A percentile compares a stretch with the other conserved stretches of the same genome.
These are phyloP conservation scores for Andrographis paniculata DNA, from an alignment of 305 asterid genomes.

Conservation along the genomic window DNA sequence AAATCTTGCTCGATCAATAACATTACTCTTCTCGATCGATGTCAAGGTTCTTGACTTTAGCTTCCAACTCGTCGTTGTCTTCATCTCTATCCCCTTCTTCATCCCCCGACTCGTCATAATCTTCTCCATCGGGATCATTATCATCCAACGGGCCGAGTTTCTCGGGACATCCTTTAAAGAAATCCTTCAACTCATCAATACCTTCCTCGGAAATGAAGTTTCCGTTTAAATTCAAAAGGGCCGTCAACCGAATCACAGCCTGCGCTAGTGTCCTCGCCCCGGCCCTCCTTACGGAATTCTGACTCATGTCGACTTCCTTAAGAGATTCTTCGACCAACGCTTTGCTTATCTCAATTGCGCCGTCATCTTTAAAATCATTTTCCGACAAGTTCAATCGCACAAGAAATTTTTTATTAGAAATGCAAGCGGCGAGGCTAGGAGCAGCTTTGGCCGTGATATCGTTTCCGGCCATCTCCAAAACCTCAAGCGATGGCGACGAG, in stretches of 20 bases:
- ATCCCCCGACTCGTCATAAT: conserved; percentile 34
- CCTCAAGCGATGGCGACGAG: conserved; percentile 35
- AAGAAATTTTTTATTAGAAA: conserved; percentile 35
- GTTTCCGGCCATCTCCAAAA: conserved; percentile 62
- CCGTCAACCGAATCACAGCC: conserved; percentile 33
- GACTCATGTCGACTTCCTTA: conserved; percentile 48
- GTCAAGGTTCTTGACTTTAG: conserved; percentile 38
- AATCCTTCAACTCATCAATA: conserved; percentile 46
- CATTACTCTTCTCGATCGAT: conserved; percentile 29
- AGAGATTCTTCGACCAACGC: conserved; percentile 39
- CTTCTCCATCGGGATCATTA: conserved; percentile 59
- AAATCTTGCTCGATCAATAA: no score
- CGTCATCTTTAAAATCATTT: conserved; percentile 57
- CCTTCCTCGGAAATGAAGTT: conserved; percentile 61
- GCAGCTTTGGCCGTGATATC: conserved; percentile 51
- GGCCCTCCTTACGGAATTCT: conserved; percentile 39
- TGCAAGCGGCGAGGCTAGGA: conserved; percentile 37
- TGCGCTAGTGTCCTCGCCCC: conserved; percentile 52
- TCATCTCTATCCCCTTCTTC: conserved; percentile 33
- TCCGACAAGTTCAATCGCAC: conserved; percentile 44
- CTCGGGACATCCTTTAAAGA: conserved; percentile 37
- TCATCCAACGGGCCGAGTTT: conserved; percentile 54
- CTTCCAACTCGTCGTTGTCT: conserved; percentile 38
- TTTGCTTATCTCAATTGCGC: conserved; percentile 43
- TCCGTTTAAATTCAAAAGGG: conserved; percentile 34